Base-by-base conservation (phyloP, 805 yeast species). In the Groenewaldozyma tartarivorans region DNA sequence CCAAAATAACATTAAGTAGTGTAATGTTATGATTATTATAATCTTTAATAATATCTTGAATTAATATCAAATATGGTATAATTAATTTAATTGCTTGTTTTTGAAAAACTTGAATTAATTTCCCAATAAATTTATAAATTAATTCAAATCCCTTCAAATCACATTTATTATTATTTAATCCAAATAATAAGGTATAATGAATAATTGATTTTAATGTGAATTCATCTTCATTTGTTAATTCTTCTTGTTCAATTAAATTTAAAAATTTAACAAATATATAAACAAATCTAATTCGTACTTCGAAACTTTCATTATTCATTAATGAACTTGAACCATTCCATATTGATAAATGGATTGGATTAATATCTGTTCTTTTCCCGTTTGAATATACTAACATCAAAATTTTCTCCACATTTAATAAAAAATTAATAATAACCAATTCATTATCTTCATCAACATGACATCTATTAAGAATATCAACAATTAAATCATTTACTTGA, bases 401-500 rank as follows among this genome's bases (percentile, higher is more conserved):
- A 18, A 58, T 44, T 22, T 48, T 49, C 16, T 42, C 43, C 4
- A 58, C 43, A 35, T 48, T 52, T 18, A 41, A 41, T 37, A 53
- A 41, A 39, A 57, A 58, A 38, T 46, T 47, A 3, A 47, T n/a
- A 29, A 33, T 3, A n/a, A 31, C 20, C 26, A 26, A 17, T n/a
- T n/a, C n/a, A 31, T 7, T 31, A 31, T 6, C 6, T 16, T n/a
- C 20, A 11, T 20, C 41, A n/a, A 38, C 30, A 2, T 53, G 44
- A 39, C 62, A 51, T 31, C 53, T 44, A n/a, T 43, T 34, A 20
- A 66, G 47, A 11, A 87, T 64, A 44, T 82, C 94, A 21, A 75
- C 72, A 16, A 87, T 65, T 66, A 90, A 79, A 56, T 88, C 96
- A 13, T 79, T 71, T 4, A 81, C 75, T 58, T 92, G 98, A 49